These are phyloP conservation scores for Pestalotiopsis sp. DNA, from an alignment of 2,329 filamentous ascomycete species.

Conservation along the genomic window DNA sequence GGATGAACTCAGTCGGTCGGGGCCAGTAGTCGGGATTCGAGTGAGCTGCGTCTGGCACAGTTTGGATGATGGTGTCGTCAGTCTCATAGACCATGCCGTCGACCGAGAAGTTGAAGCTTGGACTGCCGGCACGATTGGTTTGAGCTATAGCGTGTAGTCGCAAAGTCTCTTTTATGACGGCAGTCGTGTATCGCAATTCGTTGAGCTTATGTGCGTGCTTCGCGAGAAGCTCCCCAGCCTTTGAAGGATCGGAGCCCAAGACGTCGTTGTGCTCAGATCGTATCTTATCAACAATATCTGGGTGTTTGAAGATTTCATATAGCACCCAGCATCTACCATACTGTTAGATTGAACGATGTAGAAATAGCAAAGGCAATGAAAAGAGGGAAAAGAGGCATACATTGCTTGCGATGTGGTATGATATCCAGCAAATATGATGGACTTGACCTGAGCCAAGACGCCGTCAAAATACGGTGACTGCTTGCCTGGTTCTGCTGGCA, in stretches of 20 bases:
- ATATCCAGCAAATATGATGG: conserved; percentile 17
- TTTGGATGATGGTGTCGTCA: conserved; percentile 28
- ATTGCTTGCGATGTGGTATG: conserved; percentile 19
- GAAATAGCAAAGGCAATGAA: too few species aligned
- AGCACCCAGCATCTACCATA: conserved; percentile 19
- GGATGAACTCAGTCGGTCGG: background rate
- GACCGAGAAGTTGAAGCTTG: conserved; percentile 29
- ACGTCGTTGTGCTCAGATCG: background rate
- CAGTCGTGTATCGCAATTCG: background rate
- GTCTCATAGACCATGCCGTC: conserved; percentile 22
- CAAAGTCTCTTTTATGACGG: background rate
- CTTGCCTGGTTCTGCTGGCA: background rate
- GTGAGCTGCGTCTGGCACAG: background rate
- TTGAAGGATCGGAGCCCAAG: background rate
- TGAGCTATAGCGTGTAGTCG: background rate
- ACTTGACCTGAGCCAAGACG: conserved; percentile 13
- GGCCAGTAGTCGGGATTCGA: background rate
- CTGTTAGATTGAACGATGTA: background rate
- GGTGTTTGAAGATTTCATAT: conserved; percentile 15
- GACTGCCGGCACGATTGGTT: background rate
- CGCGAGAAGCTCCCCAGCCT: background rate
- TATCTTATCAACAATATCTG: background rate
- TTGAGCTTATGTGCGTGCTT: background rate
- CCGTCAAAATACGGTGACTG: conserved; percentile 7
- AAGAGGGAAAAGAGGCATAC: conserved; percentile 6